Base-by-base conservation (phyloP, 139 green algal species). In the Coccomyxa sp. region DNA sequence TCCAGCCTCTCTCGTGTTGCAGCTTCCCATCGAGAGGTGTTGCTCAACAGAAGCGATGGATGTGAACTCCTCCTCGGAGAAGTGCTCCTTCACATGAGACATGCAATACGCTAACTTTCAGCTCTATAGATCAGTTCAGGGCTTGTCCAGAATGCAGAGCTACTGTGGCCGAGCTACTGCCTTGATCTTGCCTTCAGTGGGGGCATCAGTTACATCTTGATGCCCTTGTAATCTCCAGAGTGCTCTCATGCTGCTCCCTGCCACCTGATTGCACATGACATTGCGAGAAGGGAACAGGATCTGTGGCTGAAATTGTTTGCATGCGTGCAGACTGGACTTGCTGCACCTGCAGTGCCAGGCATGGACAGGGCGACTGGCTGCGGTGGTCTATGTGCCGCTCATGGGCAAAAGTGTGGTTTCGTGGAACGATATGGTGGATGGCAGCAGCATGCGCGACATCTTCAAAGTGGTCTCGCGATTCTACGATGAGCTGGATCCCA, bases 21-120 rank as follows among this genome's bases (percentile, higher is more conserved):
- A 83, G n/a, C 63, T 83, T 28, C 31, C 58, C n/a, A 32, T 83
- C 16, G 80, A 83, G n/a, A 83, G 80, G 80, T 83, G 4, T 9
- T 25, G 18, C 63, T 11, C 63, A 28, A 28, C 63, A 66, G 7
- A 79, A 18, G 74, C 74, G n/a, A n/a, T n/a, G n/a, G n/a, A n/a
- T n/a, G n/a, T n/a, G n/a, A 58, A 23, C 7, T 18, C 9, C 7
- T n/a, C 74, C 10, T 79, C 74, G 13, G 28, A 0, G 3, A 23
- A 10, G 16, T 38, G 28, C 28, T 79, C 1, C 10, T 79, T 51
- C 7, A 51, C 38, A 51, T 51, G 7, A 11, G 38, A 51, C 38
- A 51, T 51, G 7, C 7, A 3, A 11, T 51, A 51, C 38, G 7
- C 7, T 7, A 7, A 51, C 38, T 51, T 51, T 51, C 38, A 51